phyloP scores from a whole-genome alignment of 78 protist genomes.

The Mastigamoeba balamuthi region DNA sequence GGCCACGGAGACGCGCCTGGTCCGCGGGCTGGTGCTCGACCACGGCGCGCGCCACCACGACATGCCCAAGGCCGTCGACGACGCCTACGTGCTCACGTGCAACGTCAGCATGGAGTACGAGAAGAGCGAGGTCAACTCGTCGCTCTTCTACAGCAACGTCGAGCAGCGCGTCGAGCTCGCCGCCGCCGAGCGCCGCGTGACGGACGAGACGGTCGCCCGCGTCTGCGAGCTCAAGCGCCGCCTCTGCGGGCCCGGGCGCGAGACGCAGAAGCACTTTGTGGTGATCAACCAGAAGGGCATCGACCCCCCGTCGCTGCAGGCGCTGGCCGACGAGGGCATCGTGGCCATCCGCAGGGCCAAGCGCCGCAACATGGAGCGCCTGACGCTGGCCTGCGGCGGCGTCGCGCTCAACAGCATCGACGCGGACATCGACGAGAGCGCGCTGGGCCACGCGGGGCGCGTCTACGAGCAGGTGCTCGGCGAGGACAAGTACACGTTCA shows the following conservation, averaged over 20 bases:
- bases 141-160: slow-evolving; percentile 74
- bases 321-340: slow-evolving; percentile 92
- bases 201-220: slow-evolving; percentile 76
- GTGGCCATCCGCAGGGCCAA: slow-evolving; percentile 96
- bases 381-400: slow-evolving; percentile 97
- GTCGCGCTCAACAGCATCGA: slow-evolving; percentile 90
- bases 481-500: slow-evolving; percentile 98
- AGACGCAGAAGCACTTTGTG: slow-evolving; percentile 62
- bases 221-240: slow-evolving; percentile 88
- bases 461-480: slow-evolving; percentile 92
- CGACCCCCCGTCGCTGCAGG: slow-evolving; percentile 94
- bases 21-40: slow-evolving; percentile 97
- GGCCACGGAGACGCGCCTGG: slow-evolving; percentile 67
- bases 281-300: slow-evolving; percentile 99
- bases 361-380: slow-evolving; percentile 96
- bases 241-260: slow-evolving; percentile 56
- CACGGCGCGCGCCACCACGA: slow-evolving; percentile 99
- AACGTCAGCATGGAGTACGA: slow-evolving; percentile 98
- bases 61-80: slow-evolving; percentile 82
- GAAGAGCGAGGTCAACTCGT: slow-evolving; percentile 89
- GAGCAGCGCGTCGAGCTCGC: slow-evolving; percentile 85
- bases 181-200: slow-evolving; percentile 88
- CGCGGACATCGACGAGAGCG: slow-evolving; percentile 57
- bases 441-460: slow-evolving; percentile 89
- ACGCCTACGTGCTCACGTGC: slow-evolving; percentile 78